Conservation (phyloP, 2,329 filamentous ascomycete species). For the Fusarium zealandicum region DNA sequence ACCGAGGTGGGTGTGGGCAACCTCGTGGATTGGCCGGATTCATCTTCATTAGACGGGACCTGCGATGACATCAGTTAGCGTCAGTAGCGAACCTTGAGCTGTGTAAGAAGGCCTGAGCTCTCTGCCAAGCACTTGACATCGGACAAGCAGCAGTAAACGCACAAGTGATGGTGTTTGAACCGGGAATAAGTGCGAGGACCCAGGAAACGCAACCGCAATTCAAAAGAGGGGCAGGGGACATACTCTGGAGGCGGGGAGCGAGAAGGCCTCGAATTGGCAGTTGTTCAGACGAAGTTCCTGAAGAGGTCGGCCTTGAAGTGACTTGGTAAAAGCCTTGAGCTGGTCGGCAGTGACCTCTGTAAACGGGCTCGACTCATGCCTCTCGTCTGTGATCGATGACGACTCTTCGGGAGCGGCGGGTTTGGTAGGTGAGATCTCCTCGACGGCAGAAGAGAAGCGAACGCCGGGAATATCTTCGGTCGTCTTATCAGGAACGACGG, state of each 20-base stretch:
- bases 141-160: not conserved
- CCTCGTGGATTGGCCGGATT: constrained; percentile 66
- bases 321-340: constrained; percentile 74
- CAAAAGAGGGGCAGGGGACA: constrained; percentile 31
- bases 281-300: constrained; percentile 86
- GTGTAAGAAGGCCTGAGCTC: not conserved
- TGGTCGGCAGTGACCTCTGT: constrained; percentile 64
- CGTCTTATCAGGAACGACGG: constrained; percentile 11
- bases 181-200: not conserved
- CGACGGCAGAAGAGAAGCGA: constrained; percentile 73
- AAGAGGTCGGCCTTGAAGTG: constrained; percentile 75
- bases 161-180: not conserved
- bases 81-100: constrained; percentile 28
- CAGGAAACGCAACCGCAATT: constrained; percentile 4
- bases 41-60: constrained; percentile 68
- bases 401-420: constrained; percentile 47
- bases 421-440: constrained; percentile 66
- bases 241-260: constrained; percentile 84
- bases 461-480: constrained; percentile 57
- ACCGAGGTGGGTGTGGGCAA: constrained; percentile 71
- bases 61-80: constrained; percentile 47
- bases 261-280: constrained; percentile 90
- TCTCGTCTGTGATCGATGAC: constrained; percentile 35
- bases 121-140: not conserved
- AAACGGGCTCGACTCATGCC: constrained; percentile 41